Percentiles rank a stretch among this genome's conserved stretches.
Evolutionary conservation across 1,284 basidiomycete genomes (phyloP).

Genomic region (Kalmanozyma brasiliensis): DNA sequence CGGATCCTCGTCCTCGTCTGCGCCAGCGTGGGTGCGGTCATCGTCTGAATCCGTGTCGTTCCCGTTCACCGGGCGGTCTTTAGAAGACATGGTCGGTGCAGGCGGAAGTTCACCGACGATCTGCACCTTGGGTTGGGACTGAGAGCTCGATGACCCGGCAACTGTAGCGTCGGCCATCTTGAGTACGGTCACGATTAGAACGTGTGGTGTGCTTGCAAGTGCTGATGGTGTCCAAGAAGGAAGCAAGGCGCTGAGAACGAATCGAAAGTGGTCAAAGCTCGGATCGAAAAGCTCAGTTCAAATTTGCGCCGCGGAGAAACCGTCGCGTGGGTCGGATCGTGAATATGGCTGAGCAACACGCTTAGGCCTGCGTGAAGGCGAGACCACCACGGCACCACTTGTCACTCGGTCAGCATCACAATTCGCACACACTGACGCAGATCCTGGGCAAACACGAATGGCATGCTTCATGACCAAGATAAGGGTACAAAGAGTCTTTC

Average conservation of each 20-base stretch:
- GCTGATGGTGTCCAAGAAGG: background rate
- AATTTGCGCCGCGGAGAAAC: constrained; percentile 1
- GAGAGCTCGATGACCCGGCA: background rate
- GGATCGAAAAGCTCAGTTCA: constrained; percentile 15
- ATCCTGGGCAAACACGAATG: no score
- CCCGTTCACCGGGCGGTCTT: constrained; percentile 5
- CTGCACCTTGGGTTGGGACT: constrained; percentile 16
- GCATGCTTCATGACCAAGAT: no score
- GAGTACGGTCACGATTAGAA: no score
- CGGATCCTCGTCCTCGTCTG: constrained; percentile 30
- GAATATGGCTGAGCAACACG: background rate
- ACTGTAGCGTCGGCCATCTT: constrained; percentile 14
- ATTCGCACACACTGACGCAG: no score
- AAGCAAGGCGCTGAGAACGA: background rate
- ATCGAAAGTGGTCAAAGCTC: constrained; percentile 18
- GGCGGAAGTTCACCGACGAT: constrained; percentile 41
- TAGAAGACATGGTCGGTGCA: constrained; percentile 19
- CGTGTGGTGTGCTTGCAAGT: no score
- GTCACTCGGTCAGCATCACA: no score
- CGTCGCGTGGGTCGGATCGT: constrained; percentile 7
- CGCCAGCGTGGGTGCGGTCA: constrained; percentile 8
- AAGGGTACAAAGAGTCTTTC: constrained; percentile 1
- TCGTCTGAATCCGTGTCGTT: constrained; percentile 51
- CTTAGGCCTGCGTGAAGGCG: no score
- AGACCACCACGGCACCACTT: no score